Conservation (phyloP, 352 stramenopile genomes). For the Globisporangium cystogenes region DNA sequence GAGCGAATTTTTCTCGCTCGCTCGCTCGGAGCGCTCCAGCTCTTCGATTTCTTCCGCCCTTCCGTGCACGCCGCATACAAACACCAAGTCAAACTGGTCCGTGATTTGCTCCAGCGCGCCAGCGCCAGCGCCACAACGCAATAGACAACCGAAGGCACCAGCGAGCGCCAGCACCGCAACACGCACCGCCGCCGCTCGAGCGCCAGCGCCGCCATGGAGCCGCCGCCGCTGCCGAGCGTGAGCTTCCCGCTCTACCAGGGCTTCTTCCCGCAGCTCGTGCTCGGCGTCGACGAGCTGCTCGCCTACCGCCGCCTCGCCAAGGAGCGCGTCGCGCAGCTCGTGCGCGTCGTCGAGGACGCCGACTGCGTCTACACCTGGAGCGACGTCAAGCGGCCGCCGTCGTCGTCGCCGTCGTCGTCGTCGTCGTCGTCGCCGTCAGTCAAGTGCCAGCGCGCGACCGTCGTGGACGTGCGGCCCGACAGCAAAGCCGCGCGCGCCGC, state of each 20-base stretch:
- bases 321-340: conserved; percentile 63
- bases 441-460: conserved; percentile 42
- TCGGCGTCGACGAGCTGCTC: conserved; percentile 60
- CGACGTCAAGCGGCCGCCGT: conserved; percentile 17
- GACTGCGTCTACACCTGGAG: conserved; percentile 72
- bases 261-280: conserved; percentile 79
- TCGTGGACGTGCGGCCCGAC: conserved; percentile 46
- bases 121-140: no score
- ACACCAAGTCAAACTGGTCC: not conserved
- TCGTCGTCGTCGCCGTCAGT: no score
- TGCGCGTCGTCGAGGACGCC: conserved; percentile 74
- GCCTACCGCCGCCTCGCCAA: conserved; percentile 77
- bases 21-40: no score
- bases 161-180: no score
- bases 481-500: conserved; percentile 34
- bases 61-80: not conserved
- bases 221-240: conserved; percentile 65
- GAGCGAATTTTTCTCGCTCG: no score
- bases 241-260: conserved; percentile 70
- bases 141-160: not conserved
- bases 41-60: conserved; percentile 1
- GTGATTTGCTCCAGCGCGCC: no score
- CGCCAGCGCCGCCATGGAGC: conserved; percentile 2
- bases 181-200: no score
- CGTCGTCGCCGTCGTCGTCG: no score